Evolutionary conservation across 2,329 filamentous ascomycete genomes (phyloP).

Genomic region (Curvularia eragrostidis): DNA sequence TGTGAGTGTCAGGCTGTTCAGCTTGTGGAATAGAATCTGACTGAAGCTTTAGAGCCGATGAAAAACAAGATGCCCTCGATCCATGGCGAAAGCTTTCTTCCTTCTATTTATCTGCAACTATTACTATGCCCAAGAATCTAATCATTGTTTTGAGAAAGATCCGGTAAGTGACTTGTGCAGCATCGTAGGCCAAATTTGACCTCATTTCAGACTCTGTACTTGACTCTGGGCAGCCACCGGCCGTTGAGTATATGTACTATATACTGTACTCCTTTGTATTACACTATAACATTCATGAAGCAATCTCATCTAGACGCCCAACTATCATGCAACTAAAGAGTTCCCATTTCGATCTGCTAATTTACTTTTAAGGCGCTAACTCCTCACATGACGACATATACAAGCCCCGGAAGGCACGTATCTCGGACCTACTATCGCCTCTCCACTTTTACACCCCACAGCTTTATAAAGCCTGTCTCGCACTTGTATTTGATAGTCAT

Average conservation of each 20-base stretch:
- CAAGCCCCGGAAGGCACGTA: background rate
- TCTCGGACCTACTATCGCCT: constrained; percentile 9
- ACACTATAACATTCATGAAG: background rate
- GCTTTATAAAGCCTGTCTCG: constrained; percentile 6
- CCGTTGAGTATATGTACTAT: background rate
- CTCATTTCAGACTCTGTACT: background rate
- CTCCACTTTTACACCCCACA: constrained; percentile 12
- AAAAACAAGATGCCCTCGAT: background rate
- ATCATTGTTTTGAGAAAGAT: background rate
- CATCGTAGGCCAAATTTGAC: background rate
- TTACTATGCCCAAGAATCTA: too few relatives aligned
- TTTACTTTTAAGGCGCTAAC: constrained; percentile 16
- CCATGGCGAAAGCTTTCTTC: background rate
- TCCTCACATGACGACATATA: constrained; percentile 23
- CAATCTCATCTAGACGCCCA: background rate
- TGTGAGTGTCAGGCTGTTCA: constrained; percentile 22
- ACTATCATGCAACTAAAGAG: background rate
- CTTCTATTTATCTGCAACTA: background rate
- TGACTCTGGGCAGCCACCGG: background rate
- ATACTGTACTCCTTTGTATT: background rate
- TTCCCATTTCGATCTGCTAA: background rate
- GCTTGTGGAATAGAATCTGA: background rate
- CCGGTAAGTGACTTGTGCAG: background rate
- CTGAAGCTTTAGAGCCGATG: constrained; percentile 11
- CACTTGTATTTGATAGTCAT: constrained; percentile 20